Conservation (phyloP, 2,329 filamentous ascomycete species). For the Coniochaeta sp. region DNA sequence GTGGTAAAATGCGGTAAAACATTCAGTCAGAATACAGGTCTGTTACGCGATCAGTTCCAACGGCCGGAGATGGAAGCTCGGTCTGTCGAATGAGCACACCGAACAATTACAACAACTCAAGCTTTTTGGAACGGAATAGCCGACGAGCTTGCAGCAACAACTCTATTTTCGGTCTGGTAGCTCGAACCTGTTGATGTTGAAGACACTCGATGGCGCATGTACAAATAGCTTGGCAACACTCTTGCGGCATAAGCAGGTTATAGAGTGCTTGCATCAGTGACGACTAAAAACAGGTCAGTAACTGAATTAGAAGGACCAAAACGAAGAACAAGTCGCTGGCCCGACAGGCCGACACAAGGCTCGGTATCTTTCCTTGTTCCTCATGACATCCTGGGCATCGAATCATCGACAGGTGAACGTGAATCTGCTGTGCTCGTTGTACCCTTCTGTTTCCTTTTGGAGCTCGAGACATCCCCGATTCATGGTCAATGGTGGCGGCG, state of each 20-base stretch:
- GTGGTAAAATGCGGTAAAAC: constrained; percentile 14
- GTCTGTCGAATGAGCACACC: neutral
- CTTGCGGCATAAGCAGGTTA: neutral
- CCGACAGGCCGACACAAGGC: too few species aligned
- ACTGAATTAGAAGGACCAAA: too few species aligned
- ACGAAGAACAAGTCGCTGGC: too few species aligned
- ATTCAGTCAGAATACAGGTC: neutral
- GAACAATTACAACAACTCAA: neutral
- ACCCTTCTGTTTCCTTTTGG: too few species aligned
- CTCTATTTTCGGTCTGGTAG: neutral
- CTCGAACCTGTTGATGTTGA: neutral
- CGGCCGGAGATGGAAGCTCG: neutral
- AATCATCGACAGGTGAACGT: neutral
- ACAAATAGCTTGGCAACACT: too few species aligned
- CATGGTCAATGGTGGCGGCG: neutral
- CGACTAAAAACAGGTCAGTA: neutral
- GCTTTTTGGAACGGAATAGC: neutral
- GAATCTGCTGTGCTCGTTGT: neutral
- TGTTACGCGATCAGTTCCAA: neutral
- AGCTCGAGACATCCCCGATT: neutral
- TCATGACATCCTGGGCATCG: too few species aligned
- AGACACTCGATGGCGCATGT: too few species aligned
- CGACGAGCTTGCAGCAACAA: neutral
- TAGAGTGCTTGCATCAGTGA: neutral
- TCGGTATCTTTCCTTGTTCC: too few species aligned